These are phyloP conservation scores for Aspergillus panamensis DNA, from an alignment of 495 filamentous ascomycete genomes.

Conservation along the genomic window DNA sequence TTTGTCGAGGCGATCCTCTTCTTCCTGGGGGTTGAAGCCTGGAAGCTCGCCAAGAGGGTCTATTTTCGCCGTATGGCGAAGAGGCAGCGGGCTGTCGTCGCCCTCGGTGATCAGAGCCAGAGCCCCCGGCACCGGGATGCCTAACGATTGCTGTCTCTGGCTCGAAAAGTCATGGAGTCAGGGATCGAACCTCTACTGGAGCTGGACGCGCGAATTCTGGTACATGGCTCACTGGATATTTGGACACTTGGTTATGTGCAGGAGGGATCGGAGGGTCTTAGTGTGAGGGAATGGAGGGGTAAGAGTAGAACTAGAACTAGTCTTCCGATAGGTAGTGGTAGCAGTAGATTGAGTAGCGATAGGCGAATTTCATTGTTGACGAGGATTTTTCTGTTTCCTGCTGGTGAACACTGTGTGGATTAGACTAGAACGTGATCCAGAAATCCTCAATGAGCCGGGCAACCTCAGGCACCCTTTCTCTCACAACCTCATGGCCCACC, in stretches of 20 bases:
- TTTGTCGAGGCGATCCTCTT: constrained; percentile 53
- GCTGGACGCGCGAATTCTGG: not conserved
- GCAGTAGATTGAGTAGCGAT: not conserved
- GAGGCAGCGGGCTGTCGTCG: constrained; percentile 3
- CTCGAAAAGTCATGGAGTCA: constrained; percentile 5
- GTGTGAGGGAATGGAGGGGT: not conserved
- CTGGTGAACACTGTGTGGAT: no score
- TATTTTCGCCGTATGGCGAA: constrained; percentile 29
- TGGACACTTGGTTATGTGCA: not conserved
- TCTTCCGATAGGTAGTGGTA: not conserved
- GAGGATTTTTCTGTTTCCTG: not conserved
- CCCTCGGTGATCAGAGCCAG: not conserved
- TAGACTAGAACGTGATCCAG: constrained; percentile 20
- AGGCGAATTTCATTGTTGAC: constrained; percentile 3
- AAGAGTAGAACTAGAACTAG: not conserved
- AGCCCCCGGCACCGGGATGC: constrained; percentile 2
- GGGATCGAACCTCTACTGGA: constrained; percentile 11
- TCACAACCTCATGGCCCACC: constrained; percentile 40
- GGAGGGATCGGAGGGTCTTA: not conserved
- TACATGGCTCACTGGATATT: constrained; percentile 12
- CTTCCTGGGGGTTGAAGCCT: constrained; percentile 57
- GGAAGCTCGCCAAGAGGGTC: constrained; percentile 59
- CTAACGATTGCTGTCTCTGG: constrained; percentile 28
- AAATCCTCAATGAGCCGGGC: constrained; percentile 30
- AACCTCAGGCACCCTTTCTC: constrained; percentile 33